phyloP scores from a whole-genome alignment of 2,329 filamentous ascomycete species.

The Xylariaceae sp. region DNA sequence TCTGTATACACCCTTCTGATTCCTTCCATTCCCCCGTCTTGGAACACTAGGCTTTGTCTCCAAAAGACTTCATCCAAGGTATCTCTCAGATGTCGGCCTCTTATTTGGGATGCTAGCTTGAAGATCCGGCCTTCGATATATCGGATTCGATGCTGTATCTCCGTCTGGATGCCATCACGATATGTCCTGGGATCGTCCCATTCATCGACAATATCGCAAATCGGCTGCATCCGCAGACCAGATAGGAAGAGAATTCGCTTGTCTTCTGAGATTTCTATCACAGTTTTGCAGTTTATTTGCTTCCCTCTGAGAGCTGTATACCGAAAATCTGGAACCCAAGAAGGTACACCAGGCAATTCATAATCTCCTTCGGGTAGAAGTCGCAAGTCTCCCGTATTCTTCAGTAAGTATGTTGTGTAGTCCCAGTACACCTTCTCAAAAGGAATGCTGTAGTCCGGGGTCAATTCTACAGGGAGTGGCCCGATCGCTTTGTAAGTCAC shows the following conservation, averaged over 20 bases:
- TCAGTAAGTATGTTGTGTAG: constrained; percentile 14
- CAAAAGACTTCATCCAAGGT: constrained; percentile 6
- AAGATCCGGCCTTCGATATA: constrained; percentile 11
- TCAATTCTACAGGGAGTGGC: constrained; percentile 13
- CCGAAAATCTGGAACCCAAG: constrained; percentile 23
- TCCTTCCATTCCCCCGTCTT: neutral
- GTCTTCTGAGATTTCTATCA: constrained; percentile 12
- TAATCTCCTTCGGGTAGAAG: constrained; percentile 4
- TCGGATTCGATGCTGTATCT: constrained; percentile 6
- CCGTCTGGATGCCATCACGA: neutral
- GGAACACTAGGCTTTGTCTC: neutral
- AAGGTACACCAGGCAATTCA: constrained; percentile 13
- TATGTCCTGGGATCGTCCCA: neutral
- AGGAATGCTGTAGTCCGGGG: constrained; percentile 14
- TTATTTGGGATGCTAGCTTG: constrained; percentile 10
- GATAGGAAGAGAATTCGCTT: constrained; percentile 10
- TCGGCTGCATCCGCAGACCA: constrained; percentile 11
- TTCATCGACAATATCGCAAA: constrained; percentile 10
- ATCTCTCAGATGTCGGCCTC: neutral
- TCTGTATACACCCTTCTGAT: constrained; percentile 4
- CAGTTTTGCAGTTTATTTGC: neutral
- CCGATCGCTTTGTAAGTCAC: neutral
- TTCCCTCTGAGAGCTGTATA: neutral
- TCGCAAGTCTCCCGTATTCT: constrained; percentile 6
- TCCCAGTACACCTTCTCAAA: constrained; percentile 19